These are phyloP conservation scores for Leucocoprinus leucothites DNA, from an alignment of 768 basidiomycete genomes.

Conservation along the genomic window DNA sequence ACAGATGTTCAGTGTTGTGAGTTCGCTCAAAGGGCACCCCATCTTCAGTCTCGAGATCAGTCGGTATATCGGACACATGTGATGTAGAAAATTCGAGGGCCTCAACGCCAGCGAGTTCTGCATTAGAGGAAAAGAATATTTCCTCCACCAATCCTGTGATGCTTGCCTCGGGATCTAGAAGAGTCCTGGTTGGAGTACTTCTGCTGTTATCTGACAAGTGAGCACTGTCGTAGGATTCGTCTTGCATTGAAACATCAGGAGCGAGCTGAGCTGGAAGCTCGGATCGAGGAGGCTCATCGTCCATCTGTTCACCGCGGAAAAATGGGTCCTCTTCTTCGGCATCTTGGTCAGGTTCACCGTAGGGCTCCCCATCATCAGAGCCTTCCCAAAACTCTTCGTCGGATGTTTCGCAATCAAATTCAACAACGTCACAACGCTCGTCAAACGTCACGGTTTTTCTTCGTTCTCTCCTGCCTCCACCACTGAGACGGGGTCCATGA, in stretches of 20 bases:
- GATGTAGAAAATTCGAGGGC: conserved; percentile 32
- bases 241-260: conserved; percentile 9
- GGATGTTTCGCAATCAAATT: conserved; percentile 60
- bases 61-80: conserved; percentile 39
- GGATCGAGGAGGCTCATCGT: background rate
- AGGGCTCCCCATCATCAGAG: conserved; percentile 25
- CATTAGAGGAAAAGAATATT: conserved; percentile 49
- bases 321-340: conserved; percentile 22
- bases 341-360: conserved; percentile 18
- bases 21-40: conserved; percentile 62
- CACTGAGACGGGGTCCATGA: conserved; percentile 69
- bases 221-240: conserved; percentile 41
- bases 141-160: conserved; percentile 72
- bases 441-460: conserved; percentile 80
- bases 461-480: conserved; percentile 46
- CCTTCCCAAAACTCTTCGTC: conserved; percentile 26
- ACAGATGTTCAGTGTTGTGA: conserved; percentile 55
- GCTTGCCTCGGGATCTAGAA: conserved; percentile 50
- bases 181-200: conserved; percentile 33
- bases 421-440: conserved; percentile 78
- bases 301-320: conserved; percentile 3
- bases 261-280: background rate
- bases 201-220: conserved; percentile 38
- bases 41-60: conserved; percentile 59
- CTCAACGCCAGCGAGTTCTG: conserved; percentile 14